Evolutionary conservation across 1,284 basidiomycete species (phyloP).

Genomic region (Amylostereum areolatum): DNA sequence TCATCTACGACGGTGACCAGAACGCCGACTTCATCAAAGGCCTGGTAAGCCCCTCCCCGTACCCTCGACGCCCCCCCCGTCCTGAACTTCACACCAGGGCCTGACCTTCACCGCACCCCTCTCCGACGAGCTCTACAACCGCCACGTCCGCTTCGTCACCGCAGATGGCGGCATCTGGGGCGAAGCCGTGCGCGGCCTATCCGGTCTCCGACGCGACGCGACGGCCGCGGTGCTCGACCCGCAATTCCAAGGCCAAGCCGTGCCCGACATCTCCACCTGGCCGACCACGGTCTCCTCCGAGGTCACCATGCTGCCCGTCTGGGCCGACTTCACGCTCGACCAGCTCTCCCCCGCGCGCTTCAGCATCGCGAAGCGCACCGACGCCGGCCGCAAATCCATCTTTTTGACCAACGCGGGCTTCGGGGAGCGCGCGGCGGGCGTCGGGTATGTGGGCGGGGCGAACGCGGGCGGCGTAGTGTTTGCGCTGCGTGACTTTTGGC

Average conservation of each 20-base stretch:
- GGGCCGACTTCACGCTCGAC: slow-evolving; percentile 33
- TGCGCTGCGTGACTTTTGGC: slow-evolving; percentile 35
- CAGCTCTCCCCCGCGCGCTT: slow-evolving; percentile 29
- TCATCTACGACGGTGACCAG: slow-evolving; percentile 36
- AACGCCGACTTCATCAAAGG: slow-evolving; percentile 36
- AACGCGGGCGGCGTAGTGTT: slow-evolving; percentile 32
- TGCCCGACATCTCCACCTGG: slow-evolving; percentile 32
- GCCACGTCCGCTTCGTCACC: slow-evolving; percentile 32
- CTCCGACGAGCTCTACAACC: slow-evolving; percentile 30
- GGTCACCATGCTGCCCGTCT: slow-evolving; percentile 27
- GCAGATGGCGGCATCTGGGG: slow-evolving; percentile 7
- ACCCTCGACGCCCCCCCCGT: not conserved
- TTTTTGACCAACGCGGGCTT: slow-evolving; percentile 31
- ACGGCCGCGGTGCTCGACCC: slow-evolving; percentile 32
- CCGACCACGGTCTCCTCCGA: slow-evolving; percentile 29
- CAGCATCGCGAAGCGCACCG: slow-evolving; percentile 29
- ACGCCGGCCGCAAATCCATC: slow-evolving; percentile 23
- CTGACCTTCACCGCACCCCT: slow-evolving; percentile 30
- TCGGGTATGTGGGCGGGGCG: slow-evolving; percentile 36
- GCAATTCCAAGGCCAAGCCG: slow-evolving; percentile 33
- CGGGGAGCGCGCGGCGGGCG: slow-evolving; percentile 29
- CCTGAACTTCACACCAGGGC: slow-evolving; percentile 18
- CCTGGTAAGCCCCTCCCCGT: slow-evolving; percentile 19
- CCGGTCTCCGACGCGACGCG: slow-evolving; percentile 34
- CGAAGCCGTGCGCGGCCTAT: slow-evolving; percentile 29